Evolutionary conservation across 2,329 filamentous ascomycete genomes (phyloP).

Genomic region (Zarea fungicola): DNA sequence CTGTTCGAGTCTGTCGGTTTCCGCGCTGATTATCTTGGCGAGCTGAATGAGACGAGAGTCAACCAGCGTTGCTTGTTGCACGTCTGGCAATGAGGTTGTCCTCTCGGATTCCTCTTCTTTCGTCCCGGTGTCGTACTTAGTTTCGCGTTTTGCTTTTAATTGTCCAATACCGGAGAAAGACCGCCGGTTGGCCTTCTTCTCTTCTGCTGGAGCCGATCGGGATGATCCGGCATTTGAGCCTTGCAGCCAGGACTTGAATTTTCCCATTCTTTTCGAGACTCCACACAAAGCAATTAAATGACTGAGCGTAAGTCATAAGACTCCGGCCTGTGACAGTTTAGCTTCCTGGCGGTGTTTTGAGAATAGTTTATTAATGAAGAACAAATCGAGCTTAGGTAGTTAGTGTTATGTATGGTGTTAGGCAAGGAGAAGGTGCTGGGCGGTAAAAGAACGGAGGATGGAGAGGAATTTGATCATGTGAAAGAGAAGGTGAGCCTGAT

Average conservation of each 20-base stretch:
- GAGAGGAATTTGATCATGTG: too few relatives aligned
- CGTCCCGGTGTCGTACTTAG: background rate
- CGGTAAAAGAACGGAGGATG: too few relatives aligned
- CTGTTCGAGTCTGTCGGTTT: slow-evolving; percentile 45
- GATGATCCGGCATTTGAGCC: slow-evolving; percentile 8
- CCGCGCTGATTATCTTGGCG: slow-evolving; percentile 42
- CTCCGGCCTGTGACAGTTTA: background rate
- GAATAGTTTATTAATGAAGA: too few relatives aligned
- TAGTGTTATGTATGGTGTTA: too few relatives aligned
- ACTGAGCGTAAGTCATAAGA: background rate
- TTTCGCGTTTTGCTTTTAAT: slow-evolving; percentile 1
- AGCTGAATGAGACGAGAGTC: slow-evolving; percentile 39
- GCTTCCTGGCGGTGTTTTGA: background rate
- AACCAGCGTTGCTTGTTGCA: slow-evolving; percentile 9
- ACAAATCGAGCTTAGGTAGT: too few relatives aligned
- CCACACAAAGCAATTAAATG: background rate
- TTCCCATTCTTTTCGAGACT: slow-evolving; percentile 2
- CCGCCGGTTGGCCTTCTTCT: slow-evolving; percentile 10
- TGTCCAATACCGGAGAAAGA: slow-evolving; percentile 7
- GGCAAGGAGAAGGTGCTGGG: too few relatives aligned
- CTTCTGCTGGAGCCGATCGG: background rate
- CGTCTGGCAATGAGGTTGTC: background rate
- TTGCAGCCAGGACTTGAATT: slow-evolving; percentile 13
- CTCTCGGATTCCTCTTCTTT: background rate
- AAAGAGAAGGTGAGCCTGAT: background rate